These are phyloP conservation scores for Sparassis latifolia DNA, from an alignment of 1,284 basidiomycete genomes.

Conservation along the genomic window DNA sequence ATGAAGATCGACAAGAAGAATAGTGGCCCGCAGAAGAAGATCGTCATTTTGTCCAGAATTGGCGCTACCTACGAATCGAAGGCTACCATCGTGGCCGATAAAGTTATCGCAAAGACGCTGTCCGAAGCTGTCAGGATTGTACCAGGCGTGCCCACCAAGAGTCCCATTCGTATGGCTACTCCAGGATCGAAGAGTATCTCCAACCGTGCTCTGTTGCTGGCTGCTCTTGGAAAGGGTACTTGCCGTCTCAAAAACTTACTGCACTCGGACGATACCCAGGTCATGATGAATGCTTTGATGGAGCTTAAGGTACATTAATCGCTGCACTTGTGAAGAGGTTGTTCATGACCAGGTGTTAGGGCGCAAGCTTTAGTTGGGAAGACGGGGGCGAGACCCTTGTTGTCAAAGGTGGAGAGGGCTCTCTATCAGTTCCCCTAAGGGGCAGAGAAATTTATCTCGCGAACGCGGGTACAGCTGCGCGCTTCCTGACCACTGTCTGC, in stretches of 20 bases:
- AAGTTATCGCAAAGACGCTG: conserved; percentile 75
- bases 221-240: conserved; percentile 85
- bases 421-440: conserved; percentile 68
- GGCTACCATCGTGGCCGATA: conserved; percentile 82
- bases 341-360: conserved; percentile 35
- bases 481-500: conserved; percentile 96
- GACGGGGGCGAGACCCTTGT: conserved; percentile 92
- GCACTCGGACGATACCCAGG: conserved; percentile 97
- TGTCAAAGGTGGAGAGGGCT: conserved; percentile 83
- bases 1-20: conserved; percentile 99
- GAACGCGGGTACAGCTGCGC: conserved; percentile 96
- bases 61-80: conserved; percentile 91
- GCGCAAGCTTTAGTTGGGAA: conserved; percentile 88
- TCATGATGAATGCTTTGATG: conserved; percentile 94
- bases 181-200: conserved; percentile 97
- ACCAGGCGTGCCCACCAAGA: conserved; percentile 58
- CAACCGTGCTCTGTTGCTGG: conserved; percentile 91
- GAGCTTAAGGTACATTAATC: conserved; percentile 65
- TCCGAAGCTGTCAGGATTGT: conserved; percentile 73
- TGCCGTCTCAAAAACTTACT: conserved; percentile 88
- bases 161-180: conserved; percentile 81
- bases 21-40: conserved; percentile 84
- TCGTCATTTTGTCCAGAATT: conserved; percentile 87
- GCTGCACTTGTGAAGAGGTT: too few relatives aligned
- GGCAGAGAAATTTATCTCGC: conserved; percentile 92